phyloP scores from a whole-genome alignment of 164 flowering plant species.

The Litsea cubeba region DNA sequence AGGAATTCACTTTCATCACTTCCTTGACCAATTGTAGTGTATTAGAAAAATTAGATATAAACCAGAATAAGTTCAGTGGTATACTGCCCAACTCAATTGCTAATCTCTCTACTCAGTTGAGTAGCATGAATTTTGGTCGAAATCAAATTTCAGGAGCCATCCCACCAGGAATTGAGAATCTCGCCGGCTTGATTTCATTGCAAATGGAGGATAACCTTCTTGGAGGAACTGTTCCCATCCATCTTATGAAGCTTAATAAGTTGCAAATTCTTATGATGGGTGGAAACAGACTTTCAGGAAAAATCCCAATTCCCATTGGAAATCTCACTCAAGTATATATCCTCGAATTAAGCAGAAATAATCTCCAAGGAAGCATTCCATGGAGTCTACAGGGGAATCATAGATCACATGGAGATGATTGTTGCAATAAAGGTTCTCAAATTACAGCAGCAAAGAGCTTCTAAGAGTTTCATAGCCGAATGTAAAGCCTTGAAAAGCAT shows the following conservation, averaged over 20 bases:
- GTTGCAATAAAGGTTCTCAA: too few relatives aligned
- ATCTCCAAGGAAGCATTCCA: neutral
- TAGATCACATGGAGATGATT: too few relatives aligned
- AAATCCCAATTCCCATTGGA: too few relatives aligned
- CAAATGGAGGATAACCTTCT: neutral
- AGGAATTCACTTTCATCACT: too few relatives aligned
- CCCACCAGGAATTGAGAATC: neutral
- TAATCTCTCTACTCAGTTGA: neutral
- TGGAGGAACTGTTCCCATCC: neutral
- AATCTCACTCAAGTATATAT: neutral
- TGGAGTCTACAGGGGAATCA: neutral
- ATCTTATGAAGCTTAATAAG: too few relatives aligned
- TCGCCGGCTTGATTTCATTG: neutral
- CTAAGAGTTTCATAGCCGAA: too few relatives aligned
- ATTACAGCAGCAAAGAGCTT: too few relatives aligned
- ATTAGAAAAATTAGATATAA: too few relatives aligned
- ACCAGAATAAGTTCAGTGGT: neutral
- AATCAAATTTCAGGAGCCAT: neutral
- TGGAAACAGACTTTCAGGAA: too few relatives aligned
- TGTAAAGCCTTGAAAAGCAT: too few relatives aligned
- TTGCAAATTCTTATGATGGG: accelerated
- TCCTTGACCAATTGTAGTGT: too few relatives aligned
- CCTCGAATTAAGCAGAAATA: neutral
- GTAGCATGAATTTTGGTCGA: neutral
- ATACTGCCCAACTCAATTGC: neutral